phyloP scores from a whole-genome alignment of 495 filamentous ascomycete species.

The Penicillium desertorum region DNA sequence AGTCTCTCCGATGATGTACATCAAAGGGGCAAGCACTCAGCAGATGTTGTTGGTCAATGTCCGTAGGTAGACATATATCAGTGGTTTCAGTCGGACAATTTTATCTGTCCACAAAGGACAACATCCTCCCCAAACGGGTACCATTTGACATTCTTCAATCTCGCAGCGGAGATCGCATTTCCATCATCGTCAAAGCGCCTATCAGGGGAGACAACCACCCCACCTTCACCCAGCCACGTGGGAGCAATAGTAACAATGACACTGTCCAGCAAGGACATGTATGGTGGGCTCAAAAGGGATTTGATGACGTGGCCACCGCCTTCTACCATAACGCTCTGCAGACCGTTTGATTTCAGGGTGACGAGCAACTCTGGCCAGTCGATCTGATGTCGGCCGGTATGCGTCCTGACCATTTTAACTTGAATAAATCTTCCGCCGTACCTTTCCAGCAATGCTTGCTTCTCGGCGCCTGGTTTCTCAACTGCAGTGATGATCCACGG shows the following conservation, averaged over 20 bases:
- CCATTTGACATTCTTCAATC: constrained; percentile 68
- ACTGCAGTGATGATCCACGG: constrained; percentile 62
- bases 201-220: constrained; percentile 68
- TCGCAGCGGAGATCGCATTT: constrained; percentile 52
- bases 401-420: constrained; percentile 24
- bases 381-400: constrained; percentile 27
- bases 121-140: constrained; percentile 73
- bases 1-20: neutral
- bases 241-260: constrained; percentile 86
- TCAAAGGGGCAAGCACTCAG: neutral
- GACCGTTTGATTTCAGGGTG: constrained; percentile 52
- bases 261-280: constrained; percentile 58
- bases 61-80: neutral
- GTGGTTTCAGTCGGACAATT: neutral
- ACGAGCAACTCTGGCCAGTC: constrained; percentile 64
- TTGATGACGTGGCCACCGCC: constrained; percentile 81
- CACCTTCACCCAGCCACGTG: constrained; percentile 76
- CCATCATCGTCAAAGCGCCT: constrained; percentile 43
- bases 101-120: constrained; percentile 66
- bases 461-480: constrained; percentile 27
- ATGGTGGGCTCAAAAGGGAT: constrained; percentile 60
- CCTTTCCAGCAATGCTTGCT: constrained; percentile 36
- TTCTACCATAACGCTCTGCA: constrained; percentile 83
- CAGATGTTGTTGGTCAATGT: neutral
- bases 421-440: constrained; percentile 49